Conservation (phyloP, 2,329 filamentous ascomycete genomes). For the Thermochaetoides dissita region DNA sequence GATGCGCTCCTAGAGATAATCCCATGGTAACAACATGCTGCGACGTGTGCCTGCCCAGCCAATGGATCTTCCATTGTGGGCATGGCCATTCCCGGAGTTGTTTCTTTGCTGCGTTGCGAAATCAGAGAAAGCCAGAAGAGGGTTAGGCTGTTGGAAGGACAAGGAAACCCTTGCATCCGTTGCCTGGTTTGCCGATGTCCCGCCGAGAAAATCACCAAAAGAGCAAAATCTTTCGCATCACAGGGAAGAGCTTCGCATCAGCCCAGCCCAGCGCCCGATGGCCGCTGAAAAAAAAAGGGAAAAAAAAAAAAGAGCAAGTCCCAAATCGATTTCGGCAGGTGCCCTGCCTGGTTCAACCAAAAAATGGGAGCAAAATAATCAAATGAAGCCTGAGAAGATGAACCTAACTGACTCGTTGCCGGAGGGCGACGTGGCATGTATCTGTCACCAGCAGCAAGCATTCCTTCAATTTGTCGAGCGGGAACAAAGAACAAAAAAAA, state of each 20-base stretch:
- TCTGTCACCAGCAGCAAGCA: constrained; percentile 2
- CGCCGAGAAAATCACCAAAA: not conserved
- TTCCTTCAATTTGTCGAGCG: not conserved
- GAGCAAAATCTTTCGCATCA: too few relatives aligned
- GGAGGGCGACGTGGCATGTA: constrained; percentile 9
- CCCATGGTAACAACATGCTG: too few relatives aligned
- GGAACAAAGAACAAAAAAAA: too few relatives aligned
- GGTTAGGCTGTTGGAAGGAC: not conserved
- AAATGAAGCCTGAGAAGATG: too few relatives aligned
- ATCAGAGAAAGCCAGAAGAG: constrained; percentile 1
- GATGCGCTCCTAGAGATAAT: too few relatives aligned
- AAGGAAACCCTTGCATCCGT: constrained; percentile 1
- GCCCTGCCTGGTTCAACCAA: constrained; percentile 1
- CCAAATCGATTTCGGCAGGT: constrained; percentile 12
- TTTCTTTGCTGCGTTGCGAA: too few relatives aligned
- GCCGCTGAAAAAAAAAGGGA: not conserved
- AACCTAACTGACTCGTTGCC: constrained; percentile 4
- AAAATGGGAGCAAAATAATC: not conserved
- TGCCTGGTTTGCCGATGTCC: constrained; percentile 1
- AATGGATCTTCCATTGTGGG: too few relatives aligned
- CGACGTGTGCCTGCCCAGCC: too few relatives aligned
- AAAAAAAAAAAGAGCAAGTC: too few relatives aligned
- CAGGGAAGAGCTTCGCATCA: too few relatives aligned
- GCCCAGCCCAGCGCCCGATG: not conserved
- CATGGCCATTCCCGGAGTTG: too few relatives aligned